These are phyloP conservation scores for Triglochin maritima DNA, from an alignment of 106 monocot genomes.

Conservation along the genomic window DNA sequence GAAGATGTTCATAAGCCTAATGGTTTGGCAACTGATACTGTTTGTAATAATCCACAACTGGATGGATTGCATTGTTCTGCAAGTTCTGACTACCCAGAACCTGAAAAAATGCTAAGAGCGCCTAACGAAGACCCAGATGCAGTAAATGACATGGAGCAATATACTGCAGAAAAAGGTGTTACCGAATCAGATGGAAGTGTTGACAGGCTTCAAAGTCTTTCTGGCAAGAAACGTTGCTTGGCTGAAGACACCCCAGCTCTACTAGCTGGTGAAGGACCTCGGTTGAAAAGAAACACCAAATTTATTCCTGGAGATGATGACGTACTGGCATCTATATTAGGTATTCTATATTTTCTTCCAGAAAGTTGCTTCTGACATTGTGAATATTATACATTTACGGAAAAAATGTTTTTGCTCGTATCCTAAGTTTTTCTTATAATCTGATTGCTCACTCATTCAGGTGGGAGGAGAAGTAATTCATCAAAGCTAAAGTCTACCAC, in stretches of 20 bases:
- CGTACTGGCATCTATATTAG: conserved; percentile 86
- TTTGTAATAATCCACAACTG: conserved; percentile 17
- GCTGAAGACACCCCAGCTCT: conserved; percentile 36
- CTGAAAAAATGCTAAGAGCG: conserved; percentile 71
- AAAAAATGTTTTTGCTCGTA: too few species aligned
- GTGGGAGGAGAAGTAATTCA: conserved; percentile 45
- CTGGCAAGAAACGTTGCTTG: conserved; percentile 39
- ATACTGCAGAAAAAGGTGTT: conserved; percentile 46
- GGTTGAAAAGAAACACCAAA: conserved; percentile 37
- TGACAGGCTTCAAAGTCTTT: conserved; percentile 39
- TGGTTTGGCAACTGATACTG: conserved; percentile 6
- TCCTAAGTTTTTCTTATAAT: not conserved
- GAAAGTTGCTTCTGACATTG: not conserved
- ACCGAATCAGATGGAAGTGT: conserved; percentile 61
- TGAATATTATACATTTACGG: too few species aligned
- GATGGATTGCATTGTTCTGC: conserved; percentile 28
- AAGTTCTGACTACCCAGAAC: conserved; percentile 69
- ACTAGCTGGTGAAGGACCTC: conserved; percentile 31
- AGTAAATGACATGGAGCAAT: conserved; percentile 44
- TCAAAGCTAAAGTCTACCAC: conserved; percentile 45
- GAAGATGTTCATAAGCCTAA: conserved; percentile 7
- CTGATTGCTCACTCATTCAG: conserved; percentile 27
- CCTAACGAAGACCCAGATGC: conserved; percentile 16
- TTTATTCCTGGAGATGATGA: conserved; percentile 72
- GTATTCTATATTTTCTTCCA: conserved; percentile 19